Evolutionary conservation across 228 moss, liverwort and hornwort species (phyloP).

Genomic region (Sphagnum magellanicum): DNA sequence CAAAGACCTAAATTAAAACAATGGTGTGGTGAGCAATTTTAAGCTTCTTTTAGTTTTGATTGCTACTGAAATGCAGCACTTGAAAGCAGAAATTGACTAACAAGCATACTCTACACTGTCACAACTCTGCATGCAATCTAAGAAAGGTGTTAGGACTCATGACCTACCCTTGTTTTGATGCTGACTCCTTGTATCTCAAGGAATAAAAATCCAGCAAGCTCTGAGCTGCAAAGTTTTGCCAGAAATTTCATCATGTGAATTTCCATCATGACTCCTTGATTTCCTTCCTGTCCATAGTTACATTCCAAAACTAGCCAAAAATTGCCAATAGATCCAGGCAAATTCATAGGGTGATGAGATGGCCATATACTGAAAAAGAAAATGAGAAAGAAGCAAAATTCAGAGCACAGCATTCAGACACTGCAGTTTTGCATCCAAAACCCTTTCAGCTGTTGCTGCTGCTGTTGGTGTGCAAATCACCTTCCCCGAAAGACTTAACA

Average conservation of each 20-base stretch:
- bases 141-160: neutral
- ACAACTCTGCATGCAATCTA: neutral
- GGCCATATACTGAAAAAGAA: neutral
- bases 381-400: neutral
- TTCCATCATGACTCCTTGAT: neutral
- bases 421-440: too few relatives aligned
- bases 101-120: neutral
- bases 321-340: neutral
- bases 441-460: too few relatives aligned
- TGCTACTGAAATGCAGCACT: too few relatives aligned
- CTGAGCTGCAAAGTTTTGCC: conserved; percentile 25
- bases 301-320: neutral
- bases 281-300: neutral
- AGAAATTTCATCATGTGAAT: neutral
- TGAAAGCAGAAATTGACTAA: neutral
- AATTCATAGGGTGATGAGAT: neutral
- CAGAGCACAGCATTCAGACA: too few relatives aligned
- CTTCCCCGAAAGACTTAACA: too few relatives aligned
- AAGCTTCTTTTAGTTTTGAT: too few relatives aligned
- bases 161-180: conserved; percentile 69
- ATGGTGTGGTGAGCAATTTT: too few relatives aligned
- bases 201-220: conserved; percentile 67
- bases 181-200: conserved; percentile 62
- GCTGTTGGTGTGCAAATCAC: too few relatives aligned
- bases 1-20: neutral